Evolutionary conservation across 2,329 filamentous ascomycete species (phyloP).

Genomic region (Diaporthe helianthi): DNA sequence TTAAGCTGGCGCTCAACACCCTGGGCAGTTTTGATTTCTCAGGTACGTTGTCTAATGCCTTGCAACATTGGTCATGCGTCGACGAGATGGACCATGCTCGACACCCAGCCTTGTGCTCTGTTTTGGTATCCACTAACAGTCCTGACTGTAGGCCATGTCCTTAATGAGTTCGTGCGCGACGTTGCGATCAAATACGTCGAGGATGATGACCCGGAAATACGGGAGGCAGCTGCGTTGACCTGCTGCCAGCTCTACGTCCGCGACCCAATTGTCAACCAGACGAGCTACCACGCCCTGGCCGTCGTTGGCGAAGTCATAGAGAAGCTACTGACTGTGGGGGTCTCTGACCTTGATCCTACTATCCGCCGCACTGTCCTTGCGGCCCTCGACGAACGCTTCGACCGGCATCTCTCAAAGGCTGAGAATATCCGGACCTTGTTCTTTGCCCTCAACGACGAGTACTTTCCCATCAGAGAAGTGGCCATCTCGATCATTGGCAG

Average conservation of each 20-base stretch:
- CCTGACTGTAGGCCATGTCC: constrained; percentile 69
- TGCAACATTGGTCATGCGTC: background rate
- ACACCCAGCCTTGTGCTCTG: background rate
- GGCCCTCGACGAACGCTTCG: constrained; percentile 91
- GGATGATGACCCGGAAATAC: constrained; percentile 90
- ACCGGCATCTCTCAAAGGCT: constrained; percentile 94
- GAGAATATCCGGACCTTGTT: constrained; percentile 97
- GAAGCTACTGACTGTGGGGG: constrained; percentile 91
- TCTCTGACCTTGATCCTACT: constrained; percentile 87
- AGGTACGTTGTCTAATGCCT: constrained; percentile 46
- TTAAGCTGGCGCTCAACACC: constrained; percentile 92
- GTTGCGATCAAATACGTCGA: constrained; percentile 98
- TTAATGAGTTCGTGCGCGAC: constrained; percentile 98
- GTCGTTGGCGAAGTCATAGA: constrained; percentile 98
- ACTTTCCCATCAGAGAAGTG: constrained; percentile 90
- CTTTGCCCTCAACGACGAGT: constrained; percentile 92
- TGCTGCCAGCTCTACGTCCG: constrained; percentile 97
- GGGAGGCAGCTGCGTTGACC: constrained; percentile 92
- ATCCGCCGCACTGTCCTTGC: constrained; percentile 89
- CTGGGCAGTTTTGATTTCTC: constrained; percentile 97
- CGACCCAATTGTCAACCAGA: constrained; percentile 97
- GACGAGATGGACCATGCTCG: no score
- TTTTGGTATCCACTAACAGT: constrained; percentile 12
- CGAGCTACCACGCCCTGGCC: constrained; percentile 93
- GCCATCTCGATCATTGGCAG: constrained; percentile 96